These are phyloP conservation scores for Botrytis fragariae DNA, from an alignment of 2,329 filamentous ascomycete genomes.

Conservation along the genomic window DNA sequence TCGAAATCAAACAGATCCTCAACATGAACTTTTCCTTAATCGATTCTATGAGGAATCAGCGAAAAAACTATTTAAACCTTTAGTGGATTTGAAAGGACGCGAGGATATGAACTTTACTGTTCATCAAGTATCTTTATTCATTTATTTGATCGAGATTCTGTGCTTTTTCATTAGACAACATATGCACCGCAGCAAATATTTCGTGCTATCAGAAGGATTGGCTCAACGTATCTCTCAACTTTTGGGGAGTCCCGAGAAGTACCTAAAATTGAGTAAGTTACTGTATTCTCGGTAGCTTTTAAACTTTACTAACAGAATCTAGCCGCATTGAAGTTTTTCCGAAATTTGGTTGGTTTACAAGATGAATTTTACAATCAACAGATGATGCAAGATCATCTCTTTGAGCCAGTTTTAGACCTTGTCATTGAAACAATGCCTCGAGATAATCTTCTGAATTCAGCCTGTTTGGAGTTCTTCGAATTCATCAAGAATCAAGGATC, in stretches of 20 bases:
- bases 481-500: conserved; percentile 70
- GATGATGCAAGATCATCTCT: conserved; percentile 74
- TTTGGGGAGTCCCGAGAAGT: conserved; percentile 81
- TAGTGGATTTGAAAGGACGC: conserved; percentile 74
- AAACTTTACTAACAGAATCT: conserved; percentile 20
- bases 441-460: conserved; percentile 91
- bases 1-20: conserved; percentile 60
- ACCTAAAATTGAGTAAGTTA: conserved; percentile 77
- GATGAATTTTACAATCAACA: conserved; percentile 91
- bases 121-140: conserved; percentile 85
- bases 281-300: not conserved
- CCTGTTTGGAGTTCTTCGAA: conserved; percentile 90
- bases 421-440: conserved; percentile 82
- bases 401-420: conserved; percentile 82
- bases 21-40: conserved; percentile 81
- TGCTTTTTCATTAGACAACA: conserved; percentile 94
- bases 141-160: conserved; percentile 87
- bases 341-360: conserved; percentile 77
- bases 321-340: conserved; percentile 93
- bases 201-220: conserved; percentile 77
- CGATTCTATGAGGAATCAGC: conserved; percentile 89
- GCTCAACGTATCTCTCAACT: conserved; percentile 78
- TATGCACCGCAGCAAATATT: conserved; percentile 79
- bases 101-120: conserved; percentile 69
- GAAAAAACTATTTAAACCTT: conserved; percentile 78